Conservation (phyloP, 2,329 filamentous ascomycete species). For the Moelleriella libera region DNA sequence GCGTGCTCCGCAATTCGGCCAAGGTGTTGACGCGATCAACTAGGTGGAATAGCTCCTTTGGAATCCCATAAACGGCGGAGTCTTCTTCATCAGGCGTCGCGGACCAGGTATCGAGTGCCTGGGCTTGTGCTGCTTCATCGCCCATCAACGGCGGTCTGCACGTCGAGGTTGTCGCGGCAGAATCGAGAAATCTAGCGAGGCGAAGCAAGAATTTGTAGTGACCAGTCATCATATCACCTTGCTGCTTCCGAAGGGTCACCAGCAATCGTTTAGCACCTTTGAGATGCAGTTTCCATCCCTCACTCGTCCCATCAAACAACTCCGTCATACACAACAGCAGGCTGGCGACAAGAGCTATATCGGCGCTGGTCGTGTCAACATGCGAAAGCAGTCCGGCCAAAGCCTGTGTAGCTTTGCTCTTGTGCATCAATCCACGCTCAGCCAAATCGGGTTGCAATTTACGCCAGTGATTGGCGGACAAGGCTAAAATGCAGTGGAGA, state of each 20-base stretch:
- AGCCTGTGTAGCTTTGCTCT: conserved; percentile 16
- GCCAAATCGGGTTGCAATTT: conserved; percentile 16
- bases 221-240: conserved; percentile 18
- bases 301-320: conserved; percentile 25
- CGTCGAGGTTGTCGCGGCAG: conserved; percentile 18
- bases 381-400: conserved; percentile 18
- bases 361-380: conserved; percentile 15
- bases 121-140: conserved; percentile 14
- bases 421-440: conserved; percentile 15
- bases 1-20: conserved; percentile 16
- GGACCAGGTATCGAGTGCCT: conserved; percentile 12
- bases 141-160: conserved; percentile 19
- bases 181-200: conserved; percentile 18
- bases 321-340: conserved; percentile 27
- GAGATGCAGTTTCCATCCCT: conserved; percentile 26
- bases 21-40: conserved; percentile 18
- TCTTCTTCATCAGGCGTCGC: conserved; percentile 15
- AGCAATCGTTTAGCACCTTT: conserved; percentile 25
- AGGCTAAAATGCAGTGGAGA: conserved; percentile 17
- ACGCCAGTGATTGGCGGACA: conserved; percentile 20
- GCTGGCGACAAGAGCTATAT: conserved; percentile 23
- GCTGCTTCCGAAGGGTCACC: conserved; percentile 15
- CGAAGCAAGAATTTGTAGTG: conserved; percentile 22
- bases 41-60: conserved; percentile 19
- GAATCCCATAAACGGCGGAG: conserved; percentile 20